These are phyloP conservation scores for Ensete ventricosum DNA, from an alignment of 176 grass and related monocot species.

Conservation along the genomic window DNA sequence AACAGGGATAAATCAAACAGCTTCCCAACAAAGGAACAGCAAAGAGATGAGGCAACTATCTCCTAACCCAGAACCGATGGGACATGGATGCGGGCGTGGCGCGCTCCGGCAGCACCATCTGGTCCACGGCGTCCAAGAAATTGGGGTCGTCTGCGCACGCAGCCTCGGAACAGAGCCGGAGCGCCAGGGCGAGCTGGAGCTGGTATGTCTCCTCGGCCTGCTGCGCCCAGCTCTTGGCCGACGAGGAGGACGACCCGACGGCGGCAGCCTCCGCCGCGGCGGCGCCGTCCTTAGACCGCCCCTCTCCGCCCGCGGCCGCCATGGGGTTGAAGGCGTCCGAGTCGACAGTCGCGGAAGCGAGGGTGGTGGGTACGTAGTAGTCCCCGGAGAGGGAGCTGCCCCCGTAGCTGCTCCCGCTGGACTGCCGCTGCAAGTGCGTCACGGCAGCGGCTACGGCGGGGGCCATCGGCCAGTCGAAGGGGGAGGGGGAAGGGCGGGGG, in stretches of 20 bases:
- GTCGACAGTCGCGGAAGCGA: slow-evolving; percentile 26
- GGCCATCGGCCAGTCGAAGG: slow-evolving; percentile 1
- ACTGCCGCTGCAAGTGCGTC: slow-evolving; percentile 56
- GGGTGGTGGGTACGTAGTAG: slow-evolving; percentile 45
- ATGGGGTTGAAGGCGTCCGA: slow-evolving; percentile 1
- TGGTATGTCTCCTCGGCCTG: slow-evolving; percentile 99
- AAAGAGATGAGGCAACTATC: neutral
- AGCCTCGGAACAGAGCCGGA: slow-evolving; percentile 80
- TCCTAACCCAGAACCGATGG: slow-evolving; percentile 75
- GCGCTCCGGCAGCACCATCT: slow-evolving; percentile 15
- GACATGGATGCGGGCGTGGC: slow-evolving; percentile 48
- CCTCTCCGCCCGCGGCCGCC: slow-evolving; percentile 17
- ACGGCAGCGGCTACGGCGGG: neutral
- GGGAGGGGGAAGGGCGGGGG: neutral
- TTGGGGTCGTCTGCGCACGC: slow-evolving; percentile 59
- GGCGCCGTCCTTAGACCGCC: neutral
- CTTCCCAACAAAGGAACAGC: neutral
- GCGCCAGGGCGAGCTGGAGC: slow-evolving; percentile 81
- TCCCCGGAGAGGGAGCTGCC: slow-evolving; percentile 66
- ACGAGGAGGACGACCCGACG: slow-evolving; percentile 23
- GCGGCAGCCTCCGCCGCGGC: neutral
- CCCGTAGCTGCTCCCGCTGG: slow-evolving; percentile 95
- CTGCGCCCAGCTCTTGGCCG: slow-evolving; percentile 90
- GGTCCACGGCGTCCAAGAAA: slow-evolving; percentile 42
- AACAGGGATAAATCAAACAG: neutral